phyloP scores from a whole-genome alignment of 2,329 filamentous ascomycete genomes.

The Ophiostoma himal-ulmi region DNA sequence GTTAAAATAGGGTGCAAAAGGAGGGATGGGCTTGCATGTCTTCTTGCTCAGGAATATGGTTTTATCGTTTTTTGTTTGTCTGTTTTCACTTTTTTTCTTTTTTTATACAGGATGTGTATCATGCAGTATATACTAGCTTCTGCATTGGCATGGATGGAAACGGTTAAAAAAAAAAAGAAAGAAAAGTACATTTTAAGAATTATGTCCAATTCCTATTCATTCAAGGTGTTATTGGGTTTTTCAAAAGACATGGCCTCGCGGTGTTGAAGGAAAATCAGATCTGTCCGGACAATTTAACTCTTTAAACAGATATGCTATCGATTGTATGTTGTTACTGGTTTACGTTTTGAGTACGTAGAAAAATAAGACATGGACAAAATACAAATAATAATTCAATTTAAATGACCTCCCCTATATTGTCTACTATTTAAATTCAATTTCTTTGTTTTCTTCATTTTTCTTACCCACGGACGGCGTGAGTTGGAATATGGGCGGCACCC shows the following conservation, averaged over 20 bases:
- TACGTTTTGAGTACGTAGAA: too few species aligned
- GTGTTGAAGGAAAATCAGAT: neutral
- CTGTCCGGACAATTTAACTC: neutral
- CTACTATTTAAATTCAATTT: neutral
- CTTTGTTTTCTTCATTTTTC: neutral
- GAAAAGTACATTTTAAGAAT: conserved; percentile 5
- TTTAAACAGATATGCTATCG: too few species aligned
- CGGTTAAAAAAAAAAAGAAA: conserved; percentile 13
- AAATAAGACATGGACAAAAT: too few species aligned
- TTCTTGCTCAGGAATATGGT: conserved; percentile 10
- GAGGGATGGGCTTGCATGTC: conserved; percentile 11
- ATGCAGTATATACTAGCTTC: conserved; percentile 14
- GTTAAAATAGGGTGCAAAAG: conserved; percentile 6
- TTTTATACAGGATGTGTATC: conserved; percentile 13
- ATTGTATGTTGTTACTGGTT: too few species aligned
- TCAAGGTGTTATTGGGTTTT: neutral
- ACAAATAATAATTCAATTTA: neutral
- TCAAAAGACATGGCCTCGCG: conserved; percentile 7
- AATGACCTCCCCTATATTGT: neutral
- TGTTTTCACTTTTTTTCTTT: neutral
- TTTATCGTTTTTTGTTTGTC: conserved; percentile 6
- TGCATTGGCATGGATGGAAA: conserved; percentile 16
- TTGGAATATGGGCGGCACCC: neutral
- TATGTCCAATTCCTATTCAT: neutral
- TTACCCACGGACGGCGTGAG: neutral